These are phyloP conservation scores for Colletotrichum kahawae DNA, from an alignment of 2,329 filamentous ascomycete species.

Conservation along the genomic window DNA sequence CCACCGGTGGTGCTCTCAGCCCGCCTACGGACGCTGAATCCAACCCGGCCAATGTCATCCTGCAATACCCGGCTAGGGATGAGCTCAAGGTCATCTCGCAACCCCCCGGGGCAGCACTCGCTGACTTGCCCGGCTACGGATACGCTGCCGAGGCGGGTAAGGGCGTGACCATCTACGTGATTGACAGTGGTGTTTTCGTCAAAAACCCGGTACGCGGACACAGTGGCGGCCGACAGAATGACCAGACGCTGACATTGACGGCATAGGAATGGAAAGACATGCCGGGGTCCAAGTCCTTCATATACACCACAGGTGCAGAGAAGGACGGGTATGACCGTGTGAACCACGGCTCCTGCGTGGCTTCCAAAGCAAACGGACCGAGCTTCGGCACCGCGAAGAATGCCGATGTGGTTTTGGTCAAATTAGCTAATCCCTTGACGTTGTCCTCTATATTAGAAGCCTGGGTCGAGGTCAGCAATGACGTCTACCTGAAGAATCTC, in stretches of 20 bases:
- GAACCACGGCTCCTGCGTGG: slow-evolving; percentile 2
- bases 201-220: not conserved
- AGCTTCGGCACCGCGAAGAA: slow-evolving; percentile 1
- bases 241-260: not conserved
- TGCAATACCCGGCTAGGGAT: not conserved
- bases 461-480: not conserved
- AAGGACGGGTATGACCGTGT: not conserved
- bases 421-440: not conserved
- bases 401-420: not conserved
- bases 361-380: not conserved
- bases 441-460: not conserved
- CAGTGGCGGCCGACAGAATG: not conserved
- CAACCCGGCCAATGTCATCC: not conserved
- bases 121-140: not conserved
- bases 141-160: not conserved
- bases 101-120: not conserved
- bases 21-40: not conserved
- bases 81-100: slow-evolving; percentile 8
- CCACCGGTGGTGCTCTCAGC: not conserved
- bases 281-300: not conserved
- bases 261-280: slow-evolving; percentile 1
- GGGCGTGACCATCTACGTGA: slow-evolving; percentile 3
- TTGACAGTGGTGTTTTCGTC: not conserved
- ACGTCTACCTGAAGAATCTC: not conserved
- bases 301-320: not conserved